Conservation (phyloP, 202 grass and related monocot species). For the Carex arenaria region DNA sequence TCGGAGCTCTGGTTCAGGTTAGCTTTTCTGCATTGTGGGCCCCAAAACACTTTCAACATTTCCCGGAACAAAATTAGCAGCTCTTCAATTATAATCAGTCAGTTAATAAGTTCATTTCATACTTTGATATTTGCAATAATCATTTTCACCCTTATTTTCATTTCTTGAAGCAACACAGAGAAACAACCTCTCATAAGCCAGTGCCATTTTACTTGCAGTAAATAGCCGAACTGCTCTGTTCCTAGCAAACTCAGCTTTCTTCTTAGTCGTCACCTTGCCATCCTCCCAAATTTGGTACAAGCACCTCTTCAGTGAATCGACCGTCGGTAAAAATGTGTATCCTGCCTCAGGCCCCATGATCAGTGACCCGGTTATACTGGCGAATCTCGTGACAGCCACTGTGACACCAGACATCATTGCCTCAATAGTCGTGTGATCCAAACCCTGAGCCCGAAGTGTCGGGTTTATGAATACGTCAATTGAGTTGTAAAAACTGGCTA, state of each 20-base stretch:
- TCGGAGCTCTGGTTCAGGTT: no score
- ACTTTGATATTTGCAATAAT: conserved; percentile 31
- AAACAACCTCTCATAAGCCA: conserved; percentile 50
- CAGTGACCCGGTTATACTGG: conserved; percentile 41
- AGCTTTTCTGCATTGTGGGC: background rate
- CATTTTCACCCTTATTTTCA: background rate
- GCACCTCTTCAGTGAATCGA: conserved; percentile 31
- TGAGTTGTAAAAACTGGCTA: conserved; percentile 41
- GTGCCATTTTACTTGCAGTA: conserved; percentile 41
- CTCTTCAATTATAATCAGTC: background rate
- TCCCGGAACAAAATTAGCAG: background rate
- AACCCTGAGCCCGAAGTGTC: conserved; percentile 41
- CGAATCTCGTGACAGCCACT: conserved; percentile 33
- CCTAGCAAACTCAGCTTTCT: conserved; percentile 33
- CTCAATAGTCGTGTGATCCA: conserved; percentile 48
- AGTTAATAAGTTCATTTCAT: background rate
- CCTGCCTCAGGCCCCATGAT: conserved; percentile 35
- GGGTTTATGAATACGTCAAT: conserved; percentile 46
- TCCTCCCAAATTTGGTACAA: conserved; percentile 31
- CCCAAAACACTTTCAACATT: background rate
- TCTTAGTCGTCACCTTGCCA: conserved; percentile 16
- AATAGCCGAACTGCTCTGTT: conserved; percentile 35
- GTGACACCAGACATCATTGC: conserved; percentile 47
- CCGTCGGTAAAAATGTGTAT: conserved; percentile 36
- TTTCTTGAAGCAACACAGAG: conserved; percentile 25